phyloP scores from a whole-genome alignment of 2,329 filamentous ascomycete genomes.

The Arachnomyces sp. region DNA sequence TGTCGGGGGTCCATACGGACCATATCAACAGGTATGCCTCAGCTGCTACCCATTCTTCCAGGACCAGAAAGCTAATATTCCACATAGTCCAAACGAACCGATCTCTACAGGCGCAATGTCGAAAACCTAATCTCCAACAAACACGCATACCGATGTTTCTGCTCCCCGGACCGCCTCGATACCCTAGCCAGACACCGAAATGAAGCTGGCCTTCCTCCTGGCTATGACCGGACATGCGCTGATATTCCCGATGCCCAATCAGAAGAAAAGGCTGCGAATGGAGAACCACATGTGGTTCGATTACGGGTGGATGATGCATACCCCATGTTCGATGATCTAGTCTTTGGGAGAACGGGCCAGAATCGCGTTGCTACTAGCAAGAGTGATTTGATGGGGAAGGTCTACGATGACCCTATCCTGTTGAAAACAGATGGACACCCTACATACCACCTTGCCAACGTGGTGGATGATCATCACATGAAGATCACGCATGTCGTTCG shows the following conservation, averaged over 20 bases:
- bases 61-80: slow-evolving; percentile 5
- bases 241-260: slow-evolving; percentile 60
- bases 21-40: slow-evolving; percentile 67
- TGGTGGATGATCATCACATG: slow-evolving; percentile 94
- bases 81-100: slow-evolving; percentile 66
- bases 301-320: slow-evolving; percentile 58
- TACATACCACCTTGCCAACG: slow-evolving; percentile 95
- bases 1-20: slow-evolving; percentile 70
- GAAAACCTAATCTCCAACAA: slow-evolving; percentile 59
- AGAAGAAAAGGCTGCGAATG: slow-evolving; percentile 57
- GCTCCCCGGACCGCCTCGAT: slow-evolving; percentile 62
- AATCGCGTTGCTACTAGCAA: slow-evolving; percentile 33
- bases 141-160: slow-evolving; percentile 90
- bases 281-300: slow-evolving; percentile 68
- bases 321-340: slow-evolving; percentile 62
- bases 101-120: slow-evolving; percentile 63
- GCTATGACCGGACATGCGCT: slow-evolving; percentile 67
- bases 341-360: slow-evolving; percentile 58
- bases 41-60: background rate
- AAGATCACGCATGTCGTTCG: slow-evolving; percentile 91
- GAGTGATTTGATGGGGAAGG: slow-evolving; percentile 37
- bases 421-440: slow-evolving; percentile 87
- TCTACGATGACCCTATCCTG: slow-evolving; percentile 73
- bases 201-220: slow-evolving; percentile 48
- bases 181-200: slow-evolving; percentile 56